Evolutionary conservation across 2,329 filamentous ascomycete genomes (phyloP), one percentile per base, ranked within the genome.

Genomic region (Paramyrothecium roridum): DNA sequence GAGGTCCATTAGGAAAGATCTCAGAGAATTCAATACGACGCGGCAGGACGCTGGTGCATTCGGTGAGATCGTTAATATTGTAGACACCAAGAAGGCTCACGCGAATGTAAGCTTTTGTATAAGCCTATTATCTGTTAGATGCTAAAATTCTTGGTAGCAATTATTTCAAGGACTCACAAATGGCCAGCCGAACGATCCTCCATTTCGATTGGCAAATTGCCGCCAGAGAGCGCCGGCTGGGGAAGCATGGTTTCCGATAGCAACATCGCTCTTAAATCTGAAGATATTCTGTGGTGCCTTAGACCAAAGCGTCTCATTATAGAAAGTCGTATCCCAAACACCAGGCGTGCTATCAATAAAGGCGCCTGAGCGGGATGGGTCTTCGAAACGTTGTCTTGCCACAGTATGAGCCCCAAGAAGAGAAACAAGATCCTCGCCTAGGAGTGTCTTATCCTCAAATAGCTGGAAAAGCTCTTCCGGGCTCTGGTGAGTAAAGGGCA

Each of bases 401-500:
- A 75, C 72, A 3, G 75, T 76, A 60, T 83, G 80, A 1, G 80
- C 79, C 46, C 80, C 80, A 16, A 83, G 60, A 3, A 82, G 74
- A 6, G 80, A 80, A 12, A 76, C 76, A 3, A 80, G 72, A 17
- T 79, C 76, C 37, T 71, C 72, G 1, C 73, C 70, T 23, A 63
- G 68, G 63, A 83, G 79, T 3, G 78, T 80, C 64, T 83, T 82
- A 54, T 75, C 70, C 7, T 66, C 59, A 61, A 81, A 82, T 8
- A 79, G 67, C 16, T 67, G 61, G 52, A 80, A 72, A 19, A 80
- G 67, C 13, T 69, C 70, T 17, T 74, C 71, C 16, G 77, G 75
- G 13, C 61, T 56, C 40, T 72, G 70, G 45, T 70, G 66, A 0
- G 70, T 65, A 34, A 70, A 67, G 0, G 80, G 79, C 3, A 82